phyloP scores from a whole-genome alignment of 164 flowering plant species.

The Annona cherimola region DNA sequence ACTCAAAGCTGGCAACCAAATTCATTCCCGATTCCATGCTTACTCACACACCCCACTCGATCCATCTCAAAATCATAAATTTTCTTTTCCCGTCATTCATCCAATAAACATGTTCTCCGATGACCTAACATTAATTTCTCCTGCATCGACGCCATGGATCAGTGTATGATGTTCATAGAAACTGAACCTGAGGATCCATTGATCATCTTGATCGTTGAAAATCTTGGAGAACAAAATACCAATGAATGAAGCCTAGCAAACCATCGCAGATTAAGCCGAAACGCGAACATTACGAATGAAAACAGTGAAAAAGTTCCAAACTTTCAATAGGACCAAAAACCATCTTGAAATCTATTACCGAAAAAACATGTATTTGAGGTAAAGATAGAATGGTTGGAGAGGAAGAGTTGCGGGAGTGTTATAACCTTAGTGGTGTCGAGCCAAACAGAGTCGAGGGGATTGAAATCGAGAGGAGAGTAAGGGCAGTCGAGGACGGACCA shows the following conservation, averaged over 20 bases:
- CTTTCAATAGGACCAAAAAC: background rate
- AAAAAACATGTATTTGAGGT: background rate
- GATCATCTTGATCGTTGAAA: background rate
- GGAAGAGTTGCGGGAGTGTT: background rate
- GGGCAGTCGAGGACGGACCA: slow-evolving; percentile 98
- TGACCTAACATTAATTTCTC: background rate
- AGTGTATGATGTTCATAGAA: background rate
- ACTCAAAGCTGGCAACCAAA: too few relatives aligned
- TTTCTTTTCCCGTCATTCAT: too few relatives aligned
- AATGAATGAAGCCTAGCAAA: background rate
- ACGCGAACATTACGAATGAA: too few relatives aligned
- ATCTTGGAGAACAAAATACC: background rate
- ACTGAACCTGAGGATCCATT: background rate
- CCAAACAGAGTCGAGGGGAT: slow-evolving; percentile 98
- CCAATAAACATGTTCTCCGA: too few relatives aligned
- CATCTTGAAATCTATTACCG: background rate
- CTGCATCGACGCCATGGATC: background rate
- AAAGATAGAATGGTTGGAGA: background rate
- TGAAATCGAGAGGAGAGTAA: slow-evolving; percentile 97
- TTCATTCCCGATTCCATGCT: too few relatives aligned
- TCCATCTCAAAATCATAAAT: too few relatives aligned
- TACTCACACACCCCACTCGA: too few relatives aligned
- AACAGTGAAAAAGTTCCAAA: background rate
- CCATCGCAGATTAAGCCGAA: too few relatives aligned
- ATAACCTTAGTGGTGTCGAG: slow-evolving; percentile 86